These are phyloP conservation scores for Mortierella sp. DNA, from an alignment of 371 early-diverging fungal species.

Conservation along the genomic window DNA sequence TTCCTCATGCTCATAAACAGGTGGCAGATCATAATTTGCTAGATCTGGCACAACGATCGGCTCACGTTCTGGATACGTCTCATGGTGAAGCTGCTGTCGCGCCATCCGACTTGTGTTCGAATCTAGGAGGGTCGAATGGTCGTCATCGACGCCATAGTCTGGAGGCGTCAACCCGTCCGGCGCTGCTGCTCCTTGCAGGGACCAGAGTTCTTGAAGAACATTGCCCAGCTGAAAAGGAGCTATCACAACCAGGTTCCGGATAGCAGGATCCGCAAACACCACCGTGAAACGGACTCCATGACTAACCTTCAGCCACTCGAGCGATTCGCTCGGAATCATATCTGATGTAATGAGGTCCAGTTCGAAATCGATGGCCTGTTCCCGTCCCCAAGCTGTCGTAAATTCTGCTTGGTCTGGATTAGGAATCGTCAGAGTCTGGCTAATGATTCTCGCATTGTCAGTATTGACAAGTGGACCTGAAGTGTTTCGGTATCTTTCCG, in stretches of 20 bases:
- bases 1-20: slow-evolving; percentile 26
- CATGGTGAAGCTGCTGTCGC: slow-evolving; percentile 10
- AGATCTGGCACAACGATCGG: slow-evolving; percentile 27
- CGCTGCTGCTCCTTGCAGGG: slow-evolving; percentile 7
- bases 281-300: slow-evolving; percentile 41
- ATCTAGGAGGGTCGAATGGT: slow-evolving; percentile 28
- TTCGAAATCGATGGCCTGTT: slow-evolving; percentile 24
- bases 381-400: slow-evolving; percentile 35
- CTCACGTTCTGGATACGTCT: slow-evolving; percentile 40
- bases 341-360: slow-evolving; percentile 14
- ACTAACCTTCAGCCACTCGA: slow-evolving; percentile 21
- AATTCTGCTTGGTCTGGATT: slow-evolving; percentile 40
- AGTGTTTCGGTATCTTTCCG: background rate
- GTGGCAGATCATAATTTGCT: slow-evolving; percentile 37
- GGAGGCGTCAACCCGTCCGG: slow-evolving; percentile 37
- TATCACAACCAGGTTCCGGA: slow-evolving; percentile 29
- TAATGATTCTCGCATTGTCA: slow-evolving; percentile 18
- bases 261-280: slow-evolving; percentile 30
- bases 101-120: slow-evolving; percentile 40
- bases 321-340: slow-evolving; percentile 19
- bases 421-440: slow-evolving; percentile 9
- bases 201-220: slow-evolving; percentile 31
- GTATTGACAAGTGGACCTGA: background rate
- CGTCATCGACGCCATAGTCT: slow-evolving; percentile 29
- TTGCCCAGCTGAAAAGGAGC: slow-evolving; percentile 30